A percentile compares a stretch with the other conserved stretches of the same genome.
Evolutionary conservation across 2,329 filamentous ascomycete species (phyloP).

Genomic region (Aspergillus novofumigatus): DNA sequence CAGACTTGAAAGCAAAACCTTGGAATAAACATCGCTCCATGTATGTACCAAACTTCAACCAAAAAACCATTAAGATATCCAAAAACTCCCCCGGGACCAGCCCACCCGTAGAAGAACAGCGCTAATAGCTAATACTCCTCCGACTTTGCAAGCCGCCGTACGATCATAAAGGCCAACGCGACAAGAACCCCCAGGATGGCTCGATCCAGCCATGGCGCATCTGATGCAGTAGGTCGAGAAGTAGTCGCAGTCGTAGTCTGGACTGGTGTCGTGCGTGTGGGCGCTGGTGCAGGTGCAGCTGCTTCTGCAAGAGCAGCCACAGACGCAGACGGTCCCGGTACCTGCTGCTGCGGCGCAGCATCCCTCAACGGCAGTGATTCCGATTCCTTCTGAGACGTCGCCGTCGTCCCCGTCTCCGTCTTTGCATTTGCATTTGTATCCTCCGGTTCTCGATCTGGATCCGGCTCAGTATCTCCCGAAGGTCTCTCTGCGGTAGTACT

Average conservation of each 20-base stretch:
- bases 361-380: neutral
- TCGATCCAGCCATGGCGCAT: conserved; percentile 74
- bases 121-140: conserved; percentile 12
- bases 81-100: neutral
- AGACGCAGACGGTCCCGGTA: neutral
- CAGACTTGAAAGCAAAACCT: no score
- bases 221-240: conserved; percentile 36
- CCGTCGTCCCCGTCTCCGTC: no score
- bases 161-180: conserved; percentile 65
- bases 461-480: neutral
- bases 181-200: conserved; percentile 70
- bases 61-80: neutral
- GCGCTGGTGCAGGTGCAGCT: neutral
- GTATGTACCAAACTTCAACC: neutral
- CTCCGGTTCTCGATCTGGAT: no score
- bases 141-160: conserved; percentile 42
- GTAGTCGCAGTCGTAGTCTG: conserved; percentile 1
- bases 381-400: neutral
- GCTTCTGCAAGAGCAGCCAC: neutral
- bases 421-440: no score
- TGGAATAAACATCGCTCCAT: neutral
- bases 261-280: conserved; percentile 5
- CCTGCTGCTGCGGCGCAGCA: neutral
- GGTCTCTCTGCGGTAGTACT: neutral
- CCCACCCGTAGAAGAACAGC: neutral